Evolutionary conservation across 345 rosid genomes (phyloP).

Genomic region (Brassica carinata): DNA sequence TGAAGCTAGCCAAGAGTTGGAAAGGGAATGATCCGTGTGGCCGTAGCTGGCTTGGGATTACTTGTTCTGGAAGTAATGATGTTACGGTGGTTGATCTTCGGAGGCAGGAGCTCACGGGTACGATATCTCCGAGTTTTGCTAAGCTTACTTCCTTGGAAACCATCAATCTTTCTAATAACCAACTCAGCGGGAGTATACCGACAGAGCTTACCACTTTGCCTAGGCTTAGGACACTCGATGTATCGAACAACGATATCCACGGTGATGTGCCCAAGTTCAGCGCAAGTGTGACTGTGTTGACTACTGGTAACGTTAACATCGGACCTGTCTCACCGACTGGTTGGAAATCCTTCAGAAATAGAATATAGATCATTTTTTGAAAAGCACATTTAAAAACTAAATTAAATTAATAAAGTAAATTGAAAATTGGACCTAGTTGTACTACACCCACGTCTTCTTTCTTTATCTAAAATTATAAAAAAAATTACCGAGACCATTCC

Average conservation of each 20-base stretch:
- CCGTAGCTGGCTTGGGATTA: slow-evolving; percentile 59
- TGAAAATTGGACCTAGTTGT: no score
- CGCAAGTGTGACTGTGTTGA: slow-evolving; percentile 40
- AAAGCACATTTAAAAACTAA: no score
- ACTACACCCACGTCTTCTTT: no score
- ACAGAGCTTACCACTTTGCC: slow-evolving; percentile 54
- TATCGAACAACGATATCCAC: slow-evolving; percentile 56
- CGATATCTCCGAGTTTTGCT: slow-evolving; percentile 59
- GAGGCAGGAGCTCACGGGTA: slow-evolving; percentile 58
- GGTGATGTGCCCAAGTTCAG: slow-evolving; percentile 59
- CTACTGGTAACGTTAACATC: slow-evolving; percentile 53
- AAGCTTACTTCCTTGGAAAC: slow-evolving; percentile 49
- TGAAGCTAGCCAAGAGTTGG: slow-evolving; percentile 43
- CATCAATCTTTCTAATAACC: slow-evolving; percentile 55
- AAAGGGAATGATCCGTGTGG: slow-evolving; percentile 64
- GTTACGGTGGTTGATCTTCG: slow-evolving; percentile 50
- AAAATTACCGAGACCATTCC: background rate
- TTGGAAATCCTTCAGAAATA: slow-evolving; percentile 14
- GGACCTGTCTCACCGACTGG: background rate
- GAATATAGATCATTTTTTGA: no score
- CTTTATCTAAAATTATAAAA: no score
- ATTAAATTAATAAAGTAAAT: no score
- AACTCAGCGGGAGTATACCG: slow-evolving; percentile 63
- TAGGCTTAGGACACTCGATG: slow-evolving; percentile 55
- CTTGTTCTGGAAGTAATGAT: slow-evolving; percentile 48